These are phyloP conservation scores for Pogostemon cablin DNA, from an alignment of 257 asterid genomes.

Conservation along the genomic window DNA sequence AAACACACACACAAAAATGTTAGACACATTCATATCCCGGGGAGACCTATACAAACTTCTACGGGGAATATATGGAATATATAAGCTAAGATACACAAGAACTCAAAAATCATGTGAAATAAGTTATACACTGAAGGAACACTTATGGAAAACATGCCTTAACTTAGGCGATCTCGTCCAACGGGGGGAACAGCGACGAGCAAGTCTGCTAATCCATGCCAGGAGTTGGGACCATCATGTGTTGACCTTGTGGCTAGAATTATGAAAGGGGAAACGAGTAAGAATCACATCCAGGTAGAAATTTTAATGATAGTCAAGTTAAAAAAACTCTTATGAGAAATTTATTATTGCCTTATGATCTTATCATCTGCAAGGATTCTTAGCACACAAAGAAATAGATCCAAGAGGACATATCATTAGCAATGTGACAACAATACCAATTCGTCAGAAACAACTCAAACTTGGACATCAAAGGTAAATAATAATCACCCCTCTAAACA, in stretches of 20 bases:
- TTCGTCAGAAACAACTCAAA: background rate
- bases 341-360: too few species aligned
- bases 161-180: slow-evolving; percentile 12
- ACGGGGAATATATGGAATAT: slow-evolving; percentile 10
- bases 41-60: slow-evolving; percentile 39
- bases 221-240: slow-evolving; percentile 43
- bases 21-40: slow-evolving; percentile 14
- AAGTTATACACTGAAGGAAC: slow-evolving; percentile 31
- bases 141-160: slow-evolving; percentile 24
- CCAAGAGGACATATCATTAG: background rate
- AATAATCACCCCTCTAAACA: background rate
- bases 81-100: slow-evolving; percentile 30
- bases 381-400: background rate
- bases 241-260: slow-evolving; percentile 39
- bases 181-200: slow-evolving; percentile 1
- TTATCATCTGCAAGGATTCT: too few species aligned
- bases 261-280: slow-evolving; percentile 24
- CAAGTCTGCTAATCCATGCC: slow-evolving; percentile 39
- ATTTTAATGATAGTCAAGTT: background rate
- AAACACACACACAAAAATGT: background rate
- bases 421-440: background rate
- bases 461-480: background rate
- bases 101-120: slow-evolving; percentile 29
- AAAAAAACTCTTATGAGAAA: too few species aligned
- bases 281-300: slow-evolving; percentile 19